phyloP scores from a whole-genome alignment of 2,329 filamentous ascomycete species.

The Tolypocladium tundrense region DNA sequence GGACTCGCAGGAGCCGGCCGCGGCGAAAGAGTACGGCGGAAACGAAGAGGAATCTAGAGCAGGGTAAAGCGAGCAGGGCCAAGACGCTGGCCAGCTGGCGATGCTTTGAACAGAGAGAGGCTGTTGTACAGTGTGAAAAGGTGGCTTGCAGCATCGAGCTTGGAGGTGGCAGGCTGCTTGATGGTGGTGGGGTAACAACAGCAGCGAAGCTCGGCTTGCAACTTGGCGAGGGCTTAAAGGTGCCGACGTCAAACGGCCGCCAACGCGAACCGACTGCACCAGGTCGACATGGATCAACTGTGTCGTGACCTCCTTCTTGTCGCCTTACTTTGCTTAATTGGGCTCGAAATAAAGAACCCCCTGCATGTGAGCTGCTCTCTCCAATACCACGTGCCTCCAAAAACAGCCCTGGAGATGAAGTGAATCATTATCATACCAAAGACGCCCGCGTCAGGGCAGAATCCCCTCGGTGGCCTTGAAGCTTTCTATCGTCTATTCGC shows the following conservation, averaged over 20 bases:
- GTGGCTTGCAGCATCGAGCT: background rate
- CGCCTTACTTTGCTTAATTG: background rate
- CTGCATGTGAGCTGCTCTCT: background rate
- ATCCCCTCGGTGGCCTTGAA: background rate
- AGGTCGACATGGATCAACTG: background rate
- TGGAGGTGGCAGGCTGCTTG: background rate
- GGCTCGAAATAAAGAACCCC: background rate
- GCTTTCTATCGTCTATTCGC: background rate
- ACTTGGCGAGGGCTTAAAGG: background rate
- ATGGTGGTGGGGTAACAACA: background rate
- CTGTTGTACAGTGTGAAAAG: background rate
- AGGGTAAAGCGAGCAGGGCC: background rate
- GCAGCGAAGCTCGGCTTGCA: background rate
- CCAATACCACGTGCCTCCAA: background rate
- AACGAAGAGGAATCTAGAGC: background rate
- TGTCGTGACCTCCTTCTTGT: background rate
- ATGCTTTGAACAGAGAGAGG: background rate
- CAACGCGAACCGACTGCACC: background rate
- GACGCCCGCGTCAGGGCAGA: background rate
- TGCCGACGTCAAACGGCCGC: background rate
- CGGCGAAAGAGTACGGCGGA: background rate
- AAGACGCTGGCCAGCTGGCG: background rate
- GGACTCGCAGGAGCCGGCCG: conserved; percentile 5
- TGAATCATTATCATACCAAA: background rate
- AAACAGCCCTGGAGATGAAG: background rate